These are phyloP conservation scores for Linnemannia zychae DNA, from an alignment of 192 early-diverging fungal genomes.

Conservation along the genomic window DNA sequence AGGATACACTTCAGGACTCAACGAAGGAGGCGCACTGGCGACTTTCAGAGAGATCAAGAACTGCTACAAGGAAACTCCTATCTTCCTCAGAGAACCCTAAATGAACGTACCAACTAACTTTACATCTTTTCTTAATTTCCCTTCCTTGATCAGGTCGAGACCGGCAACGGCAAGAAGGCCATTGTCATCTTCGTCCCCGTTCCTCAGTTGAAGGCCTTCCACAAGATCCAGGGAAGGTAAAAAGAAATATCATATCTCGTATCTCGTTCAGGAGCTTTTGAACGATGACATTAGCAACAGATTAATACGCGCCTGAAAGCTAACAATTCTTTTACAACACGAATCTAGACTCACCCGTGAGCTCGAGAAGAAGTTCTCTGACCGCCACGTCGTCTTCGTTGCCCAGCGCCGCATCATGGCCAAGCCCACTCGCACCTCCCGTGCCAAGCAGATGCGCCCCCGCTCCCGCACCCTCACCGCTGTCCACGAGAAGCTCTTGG, in stretches of 20 bases:
- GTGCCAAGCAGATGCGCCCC: conserved; percentile 93
- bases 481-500: conserved; percentile 97
- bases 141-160: conserved; percentile 74
- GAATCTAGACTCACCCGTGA: conserved; percentile 86
- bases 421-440: conserved; percentile 92
- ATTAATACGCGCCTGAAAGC: background rate
- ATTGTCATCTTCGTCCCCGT: conserved; percentile 98
- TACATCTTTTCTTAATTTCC: background rate
- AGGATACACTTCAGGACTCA: no score
- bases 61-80: background rate
- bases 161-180: conserved; percentile 95
- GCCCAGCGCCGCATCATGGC: conserved; percentile 96
- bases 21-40: no score
- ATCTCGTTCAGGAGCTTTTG: background rate
- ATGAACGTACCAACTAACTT: background rate
- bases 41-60: no score
- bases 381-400: conserved; percentile 95
- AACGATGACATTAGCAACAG: no score
- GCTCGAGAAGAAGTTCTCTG: conserved; percentile 99
- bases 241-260: background rate
- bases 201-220: conserved; percentile 93
- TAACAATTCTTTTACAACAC: background rate
- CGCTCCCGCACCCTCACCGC: conserved; percentile 95
- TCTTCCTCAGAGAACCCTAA: no score
- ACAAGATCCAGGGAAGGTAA: conserved; percentile 94